Conservation (phyloP, 805 yeast genomes). For the Ascoidea tarda region DNA sequence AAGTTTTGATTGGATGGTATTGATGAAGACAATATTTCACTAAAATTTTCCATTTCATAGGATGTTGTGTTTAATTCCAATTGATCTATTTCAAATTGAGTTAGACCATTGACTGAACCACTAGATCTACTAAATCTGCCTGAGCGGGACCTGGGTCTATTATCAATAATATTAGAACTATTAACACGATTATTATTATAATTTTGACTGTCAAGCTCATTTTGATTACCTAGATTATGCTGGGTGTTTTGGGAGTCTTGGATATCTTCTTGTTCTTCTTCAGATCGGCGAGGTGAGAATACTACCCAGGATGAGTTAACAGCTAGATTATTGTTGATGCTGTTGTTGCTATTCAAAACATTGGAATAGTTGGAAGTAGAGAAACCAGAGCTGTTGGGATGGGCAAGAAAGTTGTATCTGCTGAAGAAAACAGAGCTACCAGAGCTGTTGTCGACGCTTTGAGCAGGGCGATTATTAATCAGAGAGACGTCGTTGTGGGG, state of each 20-base stretch:
- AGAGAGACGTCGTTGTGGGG: not conserved
- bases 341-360: not conserved
- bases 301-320: not conserved
- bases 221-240: no score
- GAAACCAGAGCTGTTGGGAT: not conserved
- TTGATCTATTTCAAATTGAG: not conserved
- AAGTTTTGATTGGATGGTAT: not conserved
- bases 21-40: not conserved
- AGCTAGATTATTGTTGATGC: not conserved
- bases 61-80: no score
- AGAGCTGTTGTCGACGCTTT: not conserved
- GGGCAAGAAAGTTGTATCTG: not conserved
- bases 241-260: not conserved
- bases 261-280: not conserved
- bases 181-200: no score
- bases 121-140: no score
- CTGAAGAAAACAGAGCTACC: not conserved
- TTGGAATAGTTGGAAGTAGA: not conserved
- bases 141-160: not conserved
- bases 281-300: not conserved
- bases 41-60: not conserved
- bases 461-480: not conserved
- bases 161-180: no score
- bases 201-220: not conserved
- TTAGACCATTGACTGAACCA: no score